Conservation (phyloP, 2,329 filamentous ascomycete genomes). For the Aspergillus sp. region DNA sequence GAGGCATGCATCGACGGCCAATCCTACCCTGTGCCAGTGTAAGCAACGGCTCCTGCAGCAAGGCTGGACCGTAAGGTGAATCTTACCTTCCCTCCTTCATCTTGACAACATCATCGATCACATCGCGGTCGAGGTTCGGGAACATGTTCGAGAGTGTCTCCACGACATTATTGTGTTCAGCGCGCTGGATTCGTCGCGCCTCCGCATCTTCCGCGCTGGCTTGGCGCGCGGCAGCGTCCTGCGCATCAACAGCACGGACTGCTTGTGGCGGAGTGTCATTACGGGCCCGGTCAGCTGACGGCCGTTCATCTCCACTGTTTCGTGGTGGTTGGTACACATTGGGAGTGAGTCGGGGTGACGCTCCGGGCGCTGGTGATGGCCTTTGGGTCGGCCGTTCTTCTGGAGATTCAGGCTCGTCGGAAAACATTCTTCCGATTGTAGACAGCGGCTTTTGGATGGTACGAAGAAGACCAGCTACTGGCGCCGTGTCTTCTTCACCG, state of each 20-base stretch:
- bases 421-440: slow-evolving; percentile 93
- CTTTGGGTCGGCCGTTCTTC: slow-evolving; percentile 35
- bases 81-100: slow-evolving; percentile 90
- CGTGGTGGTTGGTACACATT: slow-evolving; percentile 44
- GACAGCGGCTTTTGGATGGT: slow-evolving; percentile 89
- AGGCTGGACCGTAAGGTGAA: background rate
- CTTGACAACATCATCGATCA: slow-evolving; percentile 95
- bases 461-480: slow-evolving; percentile 79
- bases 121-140: slow-evolving; percentile 85
- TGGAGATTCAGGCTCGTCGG: slow-evolving; percentile 57
- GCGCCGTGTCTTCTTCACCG: slow-evolving; percentile 69
- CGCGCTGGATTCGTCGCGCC: slow-evolving; percentile 74
- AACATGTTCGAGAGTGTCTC: slow-evolving; percentile 97
- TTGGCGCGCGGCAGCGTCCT: slow-evolving; percentile 86
- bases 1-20: slow-evolving; percentile 83
- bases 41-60: slow-evolving; percentile 5
- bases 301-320: slow-evolving; percentile 34
- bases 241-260: slow-evolving; percentile 59
- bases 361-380: slow-evolving; percentile 36
- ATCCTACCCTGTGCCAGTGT: slow-evolving; percentile 60
- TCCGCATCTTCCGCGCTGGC: slow-evolving; percentile 88
- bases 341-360: slow-evolving; percentile 47
- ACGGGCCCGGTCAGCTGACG: slow-evolving; percentile 23
- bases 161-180: slow-evolving; percentile 86
- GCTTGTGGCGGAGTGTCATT: slow-evolving; percentile 25